Evolutionary conservation across 305 asterid species (phyloP), one percentile per base, ranked within the genome.

Genomic region (Fraxinus floribunda): DNA sequence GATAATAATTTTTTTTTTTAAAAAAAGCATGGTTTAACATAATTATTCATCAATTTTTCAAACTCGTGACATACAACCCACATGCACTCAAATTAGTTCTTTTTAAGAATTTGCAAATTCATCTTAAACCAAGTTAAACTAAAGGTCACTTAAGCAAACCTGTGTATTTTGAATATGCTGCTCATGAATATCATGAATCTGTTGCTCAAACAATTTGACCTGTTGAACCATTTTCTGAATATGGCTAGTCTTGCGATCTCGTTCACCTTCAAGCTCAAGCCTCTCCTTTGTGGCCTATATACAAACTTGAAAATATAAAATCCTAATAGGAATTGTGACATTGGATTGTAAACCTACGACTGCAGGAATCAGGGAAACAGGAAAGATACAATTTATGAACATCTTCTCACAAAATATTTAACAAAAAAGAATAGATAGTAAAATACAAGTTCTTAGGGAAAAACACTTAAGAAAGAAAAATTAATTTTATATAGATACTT

Each of bases 81-180:
- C 55, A 64, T 15, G 64, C 7, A 62, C 64, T 30, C 34, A 52
- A 5, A 57, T 77, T 79, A 79, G 46, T 30, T 66, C 79, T 75
- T 68, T 83, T 64, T 34, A 80, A 75, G 64, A 70, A 75, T 75
- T 75, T 79, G 66, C 83, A 85, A 7, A 46, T 81, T 66, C 62
- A 30, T 35, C 32, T 32, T 77, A 39, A 52, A 80, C 74, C 79
- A 77, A 86, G 55, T 72, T 55, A 74, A 46, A 39, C 46, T 39
- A 79, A 76, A 77, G 68, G 55, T 24, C 68, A 52, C 81, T 83
- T 22, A 62, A 77, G 81, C 82, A 57, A 80, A 92, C 99, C 97
- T 96, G 98, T 22, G 99, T 92, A 82, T 88, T 88, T 83, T 87
- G 88, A 62, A 78, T 79, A 86, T 87, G 90, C 89, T 92, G 96